Percentiles rank a stretch among this genome's conserved stretches.
Conservation (phyloP, 352 stramenopile species). For the Globisporangium splendens region DNA sequence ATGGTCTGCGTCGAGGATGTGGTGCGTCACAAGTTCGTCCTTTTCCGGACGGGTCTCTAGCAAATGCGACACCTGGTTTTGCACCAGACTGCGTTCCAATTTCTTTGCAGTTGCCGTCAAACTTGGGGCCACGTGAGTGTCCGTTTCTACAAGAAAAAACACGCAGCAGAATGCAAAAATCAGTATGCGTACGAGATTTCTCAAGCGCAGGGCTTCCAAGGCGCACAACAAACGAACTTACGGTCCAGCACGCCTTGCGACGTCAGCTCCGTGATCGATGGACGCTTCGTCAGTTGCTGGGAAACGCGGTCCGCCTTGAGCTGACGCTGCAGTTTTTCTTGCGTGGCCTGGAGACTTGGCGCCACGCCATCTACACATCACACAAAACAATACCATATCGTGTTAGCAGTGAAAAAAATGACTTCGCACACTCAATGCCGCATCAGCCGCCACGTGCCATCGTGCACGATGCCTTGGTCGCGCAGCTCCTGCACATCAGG, state of each 20-base stretch:
- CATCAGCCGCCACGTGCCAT: constrained; percentile 21
- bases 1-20: constrained; percentile 68
- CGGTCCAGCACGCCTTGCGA: constrained; percentile 59
- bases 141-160: constrained; percentile 29
- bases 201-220: not conserved
- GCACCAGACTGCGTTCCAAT: constrained; percentile 69
- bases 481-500: constrained; percentile 75
- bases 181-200: not conserved
- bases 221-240: constrained; percentile 10
- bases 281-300: constrained; percentile 70
- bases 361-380: constrained; percentile 45
- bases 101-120: constrained; percentile 74
- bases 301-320: constrained; percentile 71
- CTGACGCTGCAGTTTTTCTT: constrained; percentile 71
- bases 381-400: no score
- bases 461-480: constrained; percentile 61
- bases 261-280: constrained; percentile 53
- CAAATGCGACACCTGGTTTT: constrained; percentile 80
- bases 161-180: not conserved
- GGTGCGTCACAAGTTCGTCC: constrained; percentile 70
- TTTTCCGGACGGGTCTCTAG: constrained; percentile 75
- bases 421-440: no score
- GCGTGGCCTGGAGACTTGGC: constrained; percentile 75
- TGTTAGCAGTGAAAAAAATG: no score
- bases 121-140: constrained; percentile 53